Conservation (phyloP, 2,329 filamentous ascomycete genomes). For the Simplicillium sp. region DNA sequence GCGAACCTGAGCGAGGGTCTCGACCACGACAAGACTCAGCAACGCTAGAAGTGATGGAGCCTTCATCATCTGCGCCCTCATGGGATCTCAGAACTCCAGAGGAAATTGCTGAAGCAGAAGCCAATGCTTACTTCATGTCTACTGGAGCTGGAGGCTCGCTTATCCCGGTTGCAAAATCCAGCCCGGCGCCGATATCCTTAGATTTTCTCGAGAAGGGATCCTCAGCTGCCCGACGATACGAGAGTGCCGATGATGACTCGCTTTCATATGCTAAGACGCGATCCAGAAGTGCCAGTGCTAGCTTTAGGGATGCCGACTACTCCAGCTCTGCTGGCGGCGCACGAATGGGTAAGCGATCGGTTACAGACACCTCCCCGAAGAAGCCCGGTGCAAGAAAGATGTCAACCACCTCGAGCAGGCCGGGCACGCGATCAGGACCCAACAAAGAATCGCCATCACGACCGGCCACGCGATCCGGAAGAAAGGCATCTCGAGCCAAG, state of each 20-base stretch:
- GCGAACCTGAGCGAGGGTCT: background rate
- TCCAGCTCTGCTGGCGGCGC: background rate
- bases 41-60: slow-evolving; percentile 22
- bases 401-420: slow-evolving; percentile 32
- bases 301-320: slow-evolving; percentile 23
- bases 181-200: slow-evolving; percentile 64
- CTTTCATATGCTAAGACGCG: slow-evolving; percentile 53
- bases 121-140: slow-evolving; percentile 39
- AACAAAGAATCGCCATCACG: slow-evolving; percentile 42
- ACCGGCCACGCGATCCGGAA: slow-evolving; percentile 52
- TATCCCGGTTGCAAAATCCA: slow-evolving; percentile 78
- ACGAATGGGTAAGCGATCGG: slow-evolving; percentile 28
- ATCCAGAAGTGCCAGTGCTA: slow-evolving; percentile 60
- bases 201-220: slow-evolving; percentile 67
- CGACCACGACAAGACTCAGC: slow-evolving; percentile 37
- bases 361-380: slow-evolving; percentile 44
- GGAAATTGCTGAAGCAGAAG: slow-evolving; percentile 59
- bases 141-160: slow-evolving; percentile 59
- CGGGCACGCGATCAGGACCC: slow-evolving; percentile 53
- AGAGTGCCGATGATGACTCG: slow-evolving; percentile 46
- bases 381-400: slow-evolving; percentile 35
- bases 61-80: slow-evolving; percentile 25
- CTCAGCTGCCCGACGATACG: slow-evolving; percentile 50
- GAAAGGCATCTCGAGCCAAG: slow-evolving; percentile 40
- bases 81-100: slow-evolving; percentile 73